Evolutionary conservation across 371 early-diverging fungal genomes (phyloP).

Genomic region (Coemansia sp.): DNA sequence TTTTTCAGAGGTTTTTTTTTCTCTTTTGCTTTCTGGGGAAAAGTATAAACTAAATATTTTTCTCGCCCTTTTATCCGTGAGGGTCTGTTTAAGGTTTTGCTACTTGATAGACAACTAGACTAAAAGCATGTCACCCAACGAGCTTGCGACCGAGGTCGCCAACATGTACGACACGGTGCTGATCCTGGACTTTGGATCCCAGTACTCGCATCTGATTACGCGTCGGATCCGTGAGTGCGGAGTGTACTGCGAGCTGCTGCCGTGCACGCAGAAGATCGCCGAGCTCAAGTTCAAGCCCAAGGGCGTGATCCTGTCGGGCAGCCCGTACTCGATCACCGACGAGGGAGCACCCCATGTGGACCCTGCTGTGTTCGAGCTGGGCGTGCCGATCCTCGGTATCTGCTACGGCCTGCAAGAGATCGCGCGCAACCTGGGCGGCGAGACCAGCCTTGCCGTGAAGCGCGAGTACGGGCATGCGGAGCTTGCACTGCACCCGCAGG

Average conservation of each 20-base stretch:
- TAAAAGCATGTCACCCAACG: slow-evolving; percentile 12
- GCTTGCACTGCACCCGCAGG: slow-evolving; percentile 65
- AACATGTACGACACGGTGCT: slow-evolving; percentile 90
- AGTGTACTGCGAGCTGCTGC: slow-evolving; percentile 96
- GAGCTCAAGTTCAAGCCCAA: slow-evolving; percentile 93
- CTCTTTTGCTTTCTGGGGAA: background rate
- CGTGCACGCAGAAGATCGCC: slow-evolving; percentile 92
- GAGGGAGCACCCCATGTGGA: slow-evolving; percentile 94
- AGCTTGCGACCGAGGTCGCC: slow-evolving; percentile 47
- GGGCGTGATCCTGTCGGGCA: slow-evolving; percentile 93
- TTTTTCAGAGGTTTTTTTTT: background rate
- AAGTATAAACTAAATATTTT: background rate
- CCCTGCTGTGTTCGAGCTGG: slow-evolving; percentile 81
- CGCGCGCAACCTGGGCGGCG: slow-evolving; percentile 81
- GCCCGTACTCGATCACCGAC: slow-evolving; percentile 95
- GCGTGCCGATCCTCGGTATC: slow-evolving; percentile 93
- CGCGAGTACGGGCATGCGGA: slow-evolving; percentile 95
- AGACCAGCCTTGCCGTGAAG: slow-evolving; percentile 74
- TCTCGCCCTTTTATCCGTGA: no score
- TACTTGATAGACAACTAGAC: no score
- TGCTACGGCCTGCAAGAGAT: slow-evolving; percentile 98
- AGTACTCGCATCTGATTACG: slow-evolving; percentile 96
- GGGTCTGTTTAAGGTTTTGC: no score
- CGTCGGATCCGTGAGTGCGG: slow-evolving; percentile 94
- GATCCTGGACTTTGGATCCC: slow-evolving; percentile 97